Base-by-base conservation (phyloP, 257 asterid genomes). In the Voacanga thouarsii region DNA sequence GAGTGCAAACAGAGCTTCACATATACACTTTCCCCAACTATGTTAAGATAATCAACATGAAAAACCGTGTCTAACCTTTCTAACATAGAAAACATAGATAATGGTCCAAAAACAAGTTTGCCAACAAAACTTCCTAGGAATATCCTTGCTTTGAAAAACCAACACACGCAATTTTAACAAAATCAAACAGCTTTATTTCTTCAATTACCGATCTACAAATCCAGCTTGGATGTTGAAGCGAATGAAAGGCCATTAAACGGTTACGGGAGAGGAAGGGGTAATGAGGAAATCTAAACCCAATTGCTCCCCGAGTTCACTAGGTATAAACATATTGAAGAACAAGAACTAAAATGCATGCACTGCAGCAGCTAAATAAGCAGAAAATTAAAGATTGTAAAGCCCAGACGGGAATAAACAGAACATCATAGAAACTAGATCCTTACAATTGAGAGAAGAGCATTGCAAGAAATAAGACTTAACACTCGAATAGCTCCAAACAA, bases 391-490 rank as follows among this genome's bases (percentile, higher is more conserved):
- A 44, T 44, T 70, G 33, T 44, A 43, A 23, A 41, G 2, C 14
- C 74, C 76, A 72, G 45, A 50, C 11, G 23, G 26, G 63, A 72
- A 15, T 72, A 26, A 72, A 51, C 24, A 50, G 30, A 51, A 24
- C 1, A 55, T 7, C 6, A 10, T 2, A 21, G 51, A 73, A 7
- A 73, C 63, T 28, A n/a, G 61, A 51, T 50, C 6, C 77, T 51
- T 57, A 19, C 77, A 73, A 19, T 26, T 53, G 77, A 51, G 33
- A 21, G 66, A 30, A 73, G 30, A 72, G 61, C 77, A 73, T 73
- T 33, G 66, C 67, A 47, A 51, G 44, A 71, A 49, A 24, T 16
- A 33, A 71, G 37, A 26, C 30, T 71, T 10, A 10, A 16, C 23
- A 51, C 47, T 66, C 39, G 26, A 66, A 14, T 5, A 15, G 21